These are phyloP conservation scores for Pleurotus pulmonarius DNA, from an alignment of 768 basidiomycete genomes.

Conservation along the genomic window DNA sequence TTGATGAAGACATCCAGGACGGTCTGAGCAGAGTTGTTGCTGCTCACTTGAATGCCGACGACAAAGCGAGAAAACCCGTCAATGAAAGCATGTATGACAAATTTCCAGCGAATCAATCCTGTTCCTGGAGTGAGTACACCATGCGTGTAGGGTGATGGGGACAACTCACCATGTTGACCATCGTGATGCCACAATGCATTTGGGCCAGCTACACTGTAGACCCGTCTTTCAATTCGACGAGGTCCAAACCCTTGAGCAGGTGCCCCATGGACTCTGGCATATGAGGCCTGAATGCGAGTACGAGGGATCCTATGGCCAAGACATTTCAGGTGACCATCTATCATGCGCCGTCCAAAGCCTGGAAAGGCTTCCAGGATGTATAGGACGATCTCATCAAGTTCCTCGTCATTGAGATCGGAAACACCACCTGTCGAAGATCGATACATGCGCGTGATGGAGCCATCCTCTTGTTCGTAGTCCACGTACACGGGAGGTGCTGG, in stretches of 20 bases:
- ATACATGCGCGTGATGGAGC: slow-evolving; percentile 6
- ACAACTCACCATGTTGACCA: slow-evolving; percentile 24
- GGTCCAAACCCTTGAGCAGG: slow-evolving; percentile 12
- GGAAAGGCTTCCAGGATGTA: slow-evolving; percentile 21
- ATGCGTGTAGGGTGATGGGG: neutral
- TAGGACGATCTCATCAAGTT: slow-evolving; percentile 18
- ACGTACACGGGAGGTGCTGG: slow-evolving; percentile 16
- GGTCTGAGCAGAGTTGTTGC: slow-evolving; percentile 23
- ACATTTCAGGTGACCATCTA: slow-evolving; percentile 15
- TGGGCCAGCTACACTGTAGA: slow-evolving; percentile 21
- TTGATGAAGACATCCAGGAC: slow-evolving; percentile 17
- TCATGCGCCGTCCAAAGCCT: slow-evolving; percentile 19
- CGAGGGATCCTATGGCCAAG: slow-evolving; percentile 17
- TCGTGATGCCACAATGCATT: slow-evolving; percentile 30
- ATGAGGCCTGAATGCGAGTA: slow-evolving; percentile 16
- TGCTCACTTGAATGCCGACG: slow-evolving; percentile 21
- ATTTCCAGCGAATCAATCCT: slow-evolving; percentile 29
- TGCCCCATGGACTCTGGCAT: slow-evolving; percentile 17
- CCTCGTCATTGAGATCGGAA: slow-evolving; percentile 14
- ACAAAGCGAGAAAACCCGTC: slow-evolving; percentile 35
- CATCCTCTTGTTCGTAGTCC: slow-evolving; percentile 8
- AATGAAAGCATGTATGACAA: slow-evolving; percentile 31
- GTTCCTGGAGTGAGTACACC: too few species aligned
- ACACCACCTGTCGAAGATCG: slow-evolving; percentile 1
- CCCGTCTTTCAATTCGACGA: slow-evolving; percentile 14